A percentile compares a stretch with the other conserved stretches of the same genome.
Conservation (phyloP, 2,329 filamentous ascomycete genomes). For the Trichoderma atrobrunneum region DNA sequence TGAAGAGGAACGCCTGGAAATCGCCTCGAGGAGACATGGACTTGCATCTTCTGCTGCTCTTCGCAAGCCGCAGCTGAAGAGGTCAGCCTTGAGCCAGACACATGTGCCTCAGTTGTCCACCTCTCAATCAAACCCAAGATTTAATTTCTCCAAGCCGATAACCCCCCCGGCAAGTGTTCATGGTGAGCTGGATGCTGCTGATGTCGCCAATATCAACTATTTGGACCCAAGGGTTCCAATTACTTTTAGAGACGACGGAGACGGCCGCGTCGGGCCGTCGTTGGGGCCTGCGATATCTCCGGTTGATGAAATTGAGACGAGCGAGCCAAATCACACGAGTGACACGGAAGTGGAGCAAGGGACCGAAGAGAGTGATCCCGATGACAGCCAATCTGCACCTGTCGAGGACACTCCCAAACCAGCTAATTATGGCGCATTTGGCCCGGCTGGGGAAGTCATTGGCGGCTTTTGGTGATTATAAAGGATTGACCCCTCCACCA, state of each 20-base stretch:
- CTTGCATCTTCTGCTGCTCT: conserved; percentile 27
- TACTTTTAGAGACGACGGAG: neutral
- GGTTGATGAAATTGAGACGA: conserved; percentile 33
- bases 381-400: conserved; percentile 18
- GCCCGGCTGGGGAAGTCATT: conserved; percentile 6
- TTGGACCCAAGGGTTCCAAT: conserved; percentile 3
- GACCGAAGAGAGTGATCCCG: conserved; percentile 35
- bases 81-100: conserved; percentile 40
- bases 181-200: neutral
- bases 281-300: conserved; percentile 24
- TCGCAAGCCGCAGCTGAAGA: conserved; percentile 43
- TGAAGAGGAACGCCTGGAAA: conserved; percentile 44
- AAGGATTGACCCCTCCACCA: neutral
- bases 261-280: conserved; percentile 19
- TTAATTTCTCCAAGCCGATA: conserved; percentile 39
- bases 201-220: neutral
- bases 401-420: neutral
- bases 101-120: conserved; percentile 30
- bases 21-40: conserved; percentile 33
- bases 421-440: conserved; percentile 1
- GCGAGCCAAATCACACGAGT: conserved; percentile 33
- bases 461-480: conserved; percentile 10
- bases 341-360: conserved; percentile 32
- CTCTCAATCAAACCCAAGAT: conserved; percentile 23
- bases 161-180: conserved; percentile 23